Evolutionary conservation across 768 basidiomycete species (phyloP).

Genomic region (Hortiboletus campestris): DNA sequence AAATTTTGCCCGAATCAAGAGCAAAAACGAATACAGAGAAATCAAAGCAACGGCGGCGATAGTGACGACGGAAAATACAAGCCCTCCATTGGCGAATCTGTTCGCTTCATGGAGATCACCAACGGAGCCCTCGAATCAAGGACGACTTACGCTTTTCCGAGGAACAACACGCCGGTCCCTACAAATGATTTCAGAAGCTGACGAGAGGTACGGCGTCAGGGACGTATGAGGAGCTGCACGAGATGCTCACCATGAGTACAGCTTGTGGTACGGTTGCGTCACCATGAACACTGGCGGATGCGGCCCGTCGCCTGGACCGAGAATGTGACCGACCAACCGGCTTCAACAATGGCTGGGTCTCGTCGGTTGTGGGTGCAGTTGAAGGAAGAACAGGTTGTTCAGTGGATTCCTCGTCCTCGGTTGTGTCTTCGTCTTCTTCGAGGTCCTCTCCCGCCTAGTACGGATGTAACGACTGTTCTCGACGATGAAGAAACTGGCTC

Average conservation of each 20-base stretch:
- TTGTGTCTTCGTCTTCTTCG: slow-evolving; percentile 78
- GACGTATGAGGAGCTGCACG: background rate
- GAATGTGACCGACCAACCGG: slow-evolving; percentile 42
- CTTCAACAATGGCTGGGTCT: slow-evolving; percentile 59
- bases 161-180: slow-evolving; percentile 93
- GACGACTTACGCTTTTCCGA: slow-evolving; percentile 77
- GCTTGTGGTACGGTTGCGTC: slow-evolving; percentile 92
- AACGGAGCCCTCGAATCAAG: background rate
- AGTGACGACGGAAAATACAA: slow-evolving; percentile 80
- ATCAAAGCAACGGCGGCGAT: slow-evolving; percentile 81
- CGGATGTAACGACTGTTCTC: slow-evolving; percentile 1
- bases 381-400: slow-evolving; percentile 22
- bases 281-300: slow-evolving; percentile 64
- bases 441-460: slow-evolving; percentile 85
- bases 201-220: background rate
- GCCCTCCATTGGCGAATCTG: slow-evolving; percentile 93
- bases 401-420: slow-evolving; percentile 53
- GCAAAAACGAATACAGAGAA: slow-evolving; percentile 90
- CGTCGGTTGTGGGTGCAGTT: slow-evolving; percentile 27
- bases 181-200: slow-evolving; percentile 92
- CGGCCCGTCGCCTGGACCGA: slow-evolving; percentile 51
- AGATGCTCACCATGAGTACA: slow-evolving; percentile 74
- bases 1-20: slow-evolving; percentile 84
- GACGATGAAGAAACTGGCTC: slow-evolving; percentile 33
- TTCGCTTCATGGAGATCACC: slow-evolving; percentile 3